phyloP scores from a whole-genome alignment of 2,329 filamentous ascomycete genomes.

The Microdochium nivale region DNA sequence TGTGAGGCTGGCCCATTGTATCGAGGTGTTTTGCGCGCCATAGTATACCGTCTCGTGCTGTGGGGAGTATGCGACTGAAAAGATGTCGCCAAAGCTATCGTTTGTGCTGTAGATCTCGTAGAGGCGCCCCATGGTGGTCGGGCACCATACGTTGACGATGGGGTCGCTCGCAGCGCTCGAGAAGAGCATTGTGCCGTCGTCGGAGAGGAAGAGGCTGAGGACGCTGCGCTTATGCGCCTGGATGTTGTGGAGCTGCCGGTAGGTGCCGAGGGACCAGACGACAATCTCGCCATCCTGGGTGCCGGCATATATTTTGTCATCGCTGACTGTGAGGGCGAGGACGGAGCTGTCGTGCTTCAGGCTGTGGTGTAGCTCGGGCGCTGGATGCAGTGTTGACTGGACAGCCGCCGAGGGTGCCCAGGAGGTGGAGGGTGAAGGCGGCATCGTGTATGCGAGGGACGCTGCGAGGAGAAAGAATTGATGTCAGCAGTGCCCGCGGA shows the following conservation, averaged over 20 bases:
- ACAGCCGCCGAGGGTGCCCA: not conserved
- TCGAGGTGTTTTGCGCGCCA: constrained; percentile 87
- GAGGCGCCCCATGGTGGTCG: constrained; percentile 63
- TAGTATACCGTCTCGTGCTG: constrained; percentile 77
- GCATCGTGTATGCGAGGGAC: not conserved
- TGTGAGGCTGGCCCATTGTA: constrained; percentile 81
- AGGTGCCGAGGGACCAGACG: constrained; percentile 83
- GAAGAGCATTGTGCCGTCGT: constrained; percentile 69
- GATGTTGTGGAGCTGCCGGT: constrained; percentile 68
- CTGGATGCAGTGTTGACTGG: constrained; percentile 17
- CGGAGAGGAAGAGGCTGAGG: constrained; percentile 72
- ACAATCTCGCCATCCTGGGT: constrained; percentile 91
- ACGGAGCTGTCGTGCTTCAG: constrained; percentile 72
- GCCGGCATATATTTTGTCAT: constrained; percentile 79
- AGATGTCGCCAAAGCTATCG: constrained; percentile 87
- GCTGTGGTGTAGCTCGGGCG: constrained; percentile 63
- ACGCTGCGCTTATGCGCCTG: constrained; percentile 90
- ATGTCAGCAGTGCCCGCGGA: not conserved
- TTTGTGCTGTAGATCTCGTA: constrained; percentile 91
- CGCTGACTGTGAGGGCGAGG: constrained; percentile 72
- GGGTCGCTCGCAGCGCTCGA: constrained; percentile 82
- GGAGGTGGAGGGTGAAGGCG: not conserved
- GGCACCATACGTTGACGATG: constrained; percentile 90
- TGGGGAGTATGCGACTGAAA: constrained; percentile 83
- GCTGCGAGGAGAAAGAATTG: not conserved